Base-by-base conservation (phyloP, 192 early-diverging fungal species). In the Coemansia sp. region DNA sequence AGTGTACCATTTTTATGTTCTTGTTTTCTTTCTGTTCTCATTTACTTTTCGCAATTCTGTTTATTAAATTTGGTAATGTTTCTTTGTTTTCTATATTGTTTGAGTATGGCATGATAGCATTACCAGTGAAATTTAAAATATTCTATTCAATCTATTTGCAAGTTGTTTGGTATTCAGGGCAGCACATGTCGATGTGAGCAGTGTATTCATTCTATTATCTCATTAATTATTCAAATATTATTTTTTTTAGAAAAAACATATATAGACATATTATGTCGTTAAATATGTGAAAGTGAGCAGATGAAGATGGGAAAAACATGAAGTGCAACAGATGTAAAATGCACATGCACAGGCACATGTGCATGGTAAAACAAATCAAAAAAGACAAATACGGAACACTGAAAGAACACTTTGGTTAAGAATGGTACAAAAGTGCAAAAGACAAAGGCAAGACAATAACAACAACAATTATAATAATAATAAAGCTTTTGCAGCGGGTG, bases 211-310 rank as follows among this genome's bases (percentile, higher is more conserved):
- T 6, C 48, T n/a, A 32, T 32, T 32, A 32, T n/a, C 19, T 49
- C 11, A n/a, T 49, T 49, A 7, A n/a, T 49, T 49, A 53, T 53
- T 7, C 56, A 39, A 58, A 58, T 40, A 58, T 8, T 58, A 14
- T 9, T 40, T n/a, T 40, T 14, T n/a, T n/a, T n/a, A n/a, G n/a
- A 14, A 32, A 5, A 37, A 20, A 58, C 38, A 40, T 39, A 40
- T 58, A 58, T 58, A 37, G 56, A 17, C 56, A 58, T 22, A 58
- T 58, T 58, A 58, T 58, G 56, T n/a, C 10, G 39, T 6, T 10
- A 25, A 14, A 56, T 22, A 56, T 9, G 54, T 17, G 38, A 56
- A 22, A 17, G 4, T 14, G 46, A 48, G n/a, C 11, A 48, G n/a
- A 14, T 48, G n/a, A 48, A 48, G n/a, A 48, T 14, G 46, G 46